These are phyloP conservation scores for Quaeritorhiza haematococci DNA, from an alignment of 371 early-diverging fungal species.

Conservation along the genomic window DNA sequence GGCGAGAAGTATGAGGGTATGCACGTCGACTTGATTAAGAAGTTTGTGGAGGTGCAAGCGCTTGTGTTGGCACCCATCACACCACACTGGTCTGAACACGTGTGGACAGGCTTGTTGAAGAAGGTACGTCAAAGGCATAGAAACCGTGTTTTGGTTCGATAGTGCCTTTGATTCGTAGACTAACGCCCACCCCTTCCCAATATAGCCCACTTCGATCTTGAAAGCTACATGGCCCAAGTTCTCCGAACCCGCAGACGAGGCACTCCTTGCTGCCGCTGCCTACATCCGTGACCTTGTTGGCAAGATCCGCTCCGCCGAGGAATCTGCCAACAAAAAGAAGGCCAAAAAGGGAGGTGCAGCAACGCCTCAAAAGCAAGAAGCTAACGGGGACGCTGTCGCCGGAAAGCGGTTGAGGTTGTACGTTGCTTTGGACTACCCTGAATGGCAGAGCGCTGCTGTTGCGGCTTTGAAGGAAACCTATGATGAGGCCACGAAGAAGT, in stretches of 20 bases:
- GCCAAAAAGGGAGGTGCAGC: conserved; percentile 61
- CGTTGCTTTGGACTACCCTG: conserved; percentile 81
- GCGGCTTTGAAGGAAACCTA: conserved; percentile 63
- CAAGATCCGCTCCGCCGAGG: conserved; percentile 78
- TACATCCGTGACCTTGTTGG: conserved; percentile 76
- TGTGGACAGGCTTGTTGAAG: conserved; percentile 75
- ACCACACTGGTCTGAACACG: conserved; percentile 90
- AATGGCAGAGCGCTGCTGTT: conserved; percentile 85
- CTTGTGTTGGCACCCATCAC: conserved; percentile 81
- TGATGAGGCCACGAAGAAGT: conserved; percentile 36
- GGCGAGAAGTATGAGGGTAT: conserved; percentile 52
- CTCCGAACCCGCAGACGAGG: conserved; percentile 52
- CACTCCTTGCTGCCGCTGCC: conserved; percentile 66
- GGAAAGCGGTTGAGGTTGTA: conserved; percentile 72
- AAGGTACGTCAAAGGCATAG: conserved; percentile 40
- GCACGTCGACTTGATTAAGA: conserved; percentile 77
- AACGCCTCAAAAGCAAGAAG: conserved; percentile 44
- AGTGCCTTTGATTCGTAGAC: background rate
- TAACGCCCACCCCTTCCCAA: background rate
- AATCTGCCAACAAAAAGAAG: conserved; percentile 64
- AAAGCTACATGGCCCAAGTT: conserved; percentile 65
- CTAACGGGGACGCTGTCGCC: conserved; percentile 57
- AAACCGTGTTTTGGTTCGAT: background rate
- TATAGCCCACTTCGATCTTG: conserved; percentile 58
- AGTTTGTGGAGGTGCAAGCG: conserved; percentile 79